phyloP scores from a whole-genome alignment of 23 red algal genomes.

The Pyropia haitanensis region DNA sequence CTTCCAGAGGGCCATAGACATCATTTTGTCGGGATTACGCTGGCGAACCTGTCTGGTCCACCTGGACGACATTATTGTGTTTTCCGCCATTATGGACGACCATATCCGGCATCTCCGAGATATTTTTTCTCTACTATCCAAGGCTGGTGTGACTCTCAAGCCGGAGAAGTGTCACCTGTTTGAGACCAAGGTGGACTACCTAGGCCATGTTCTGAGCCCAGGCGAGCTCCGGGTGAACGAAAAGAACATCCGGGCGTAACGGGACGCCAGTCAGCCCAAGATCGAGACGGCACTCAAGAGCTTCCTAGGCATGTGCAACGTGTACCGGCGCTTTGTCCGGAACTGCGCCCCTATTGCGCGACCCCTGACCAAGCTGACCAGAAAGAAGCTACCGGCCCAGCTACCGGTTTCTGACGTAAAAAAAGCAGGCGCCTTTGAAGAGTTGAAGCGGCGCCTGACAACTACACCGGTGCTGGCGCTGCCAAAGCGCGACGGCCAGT shows the following conservation, averaged over 20 bases:
- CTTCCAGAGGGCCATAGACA: no score
- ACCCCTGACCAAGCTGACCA: no score
- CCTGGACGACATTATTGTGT: no score
- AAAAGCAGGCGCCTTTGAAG: slow-evolving; percentile 21
- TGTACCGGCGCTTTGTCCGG: slow-evolving; percentile 5
- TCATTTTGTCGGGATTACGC: no score
- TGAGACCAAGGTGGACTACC: not conserved
- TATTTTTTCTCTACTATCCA: not conserved
- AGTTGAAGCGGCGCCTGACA: slow-evolving; percentile 5
- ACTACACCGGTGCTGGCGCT: slow-evolving; percentile 6
- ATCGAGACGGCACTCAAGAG: slow-evolving; percentile 8
- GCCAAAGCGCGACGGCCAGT: slow-evolving; percentile 2
- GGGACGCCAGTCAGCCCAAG: not conserved
- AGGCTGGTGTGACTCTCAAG: slow-evolving; percentile 8
- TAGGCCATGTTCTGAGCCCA: slow-evolving; percentile 1
- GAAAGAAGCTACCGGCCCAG: no score
- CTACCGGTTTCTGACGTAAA: no score
- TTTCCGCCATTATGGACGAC: no score
- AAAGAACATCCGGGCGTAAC: not conserved
- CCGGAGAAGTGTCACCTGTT: not conserved
- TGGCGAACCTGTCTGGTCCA: no score
- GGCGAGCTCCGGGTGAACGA: not conserved
- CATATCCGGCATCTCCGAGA: not conserved
- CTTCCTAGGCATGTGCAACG: slow-evolving; percentile 8
- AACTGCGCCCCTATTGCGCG: no score